Percentiles rank a stretch among this genome's conserved stretches.
These are phyloP conservation scores for Avena insularis DNA, from an alignment of 176 grass and related monocot species.

Conservation along the genomic window DNA sequence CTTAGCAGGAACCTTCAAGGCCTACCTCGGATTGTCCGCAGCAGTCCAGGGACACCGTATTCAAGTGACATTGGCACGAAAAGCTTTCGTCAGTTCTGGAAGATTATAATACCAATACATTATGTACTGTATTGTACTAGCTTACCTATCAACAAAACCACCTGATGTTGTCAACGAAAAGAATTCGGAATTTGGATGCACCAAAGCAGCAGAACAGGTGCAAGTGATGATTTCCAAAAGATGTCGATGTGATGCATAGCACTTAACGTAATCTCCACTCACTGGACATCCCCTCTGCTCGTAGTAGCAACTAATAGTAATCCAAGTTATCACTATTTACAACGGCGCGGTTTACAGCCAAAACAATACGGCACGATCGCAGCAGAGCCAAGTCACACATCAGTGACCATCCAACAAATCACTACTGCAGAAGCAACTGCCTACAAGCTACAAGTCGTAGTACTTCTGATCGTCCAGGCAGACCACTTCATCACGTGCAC, in stretches of 20 bases:
- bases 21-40: too few relatives aligned
- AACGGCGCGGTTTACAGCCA: not conserved
- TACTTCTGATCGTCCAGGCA: conserved; percentile 58
- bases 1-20: too few relatives aligned
- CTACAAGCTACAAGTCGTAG: conserved; percentile 28
- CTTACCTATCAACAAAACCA: not conserved
- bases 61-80: too few relatives aligned
- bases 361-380: not conserved
- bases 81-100: too few relatives aligned
- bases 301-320: not conserved
- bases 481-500: conserved; percentile 45
- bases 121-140: too few relatives aligned
- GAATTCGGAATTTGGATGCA: not conserved
- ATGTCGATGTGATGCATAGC: not conserved
- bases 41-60: too few relatives aligned
- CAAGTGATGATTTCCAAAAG: not conserved
- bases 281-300: not conserved
- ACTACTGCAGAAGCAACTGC: not conserved
- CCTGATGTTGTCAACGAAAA: not conserved
- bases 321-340: not conserved
- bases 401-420: not conserved
- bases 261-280: not conserved
- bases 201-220: not conserved
- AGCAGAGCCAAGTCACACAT: conserved; percentile 9
- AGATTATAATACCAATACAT: too few relatives aligned